These are phyloP conservation scores for Lactarius tabidus DNA, from an alignment of 768 basidiomycete species.

Conservation along the genomic window DNA sequence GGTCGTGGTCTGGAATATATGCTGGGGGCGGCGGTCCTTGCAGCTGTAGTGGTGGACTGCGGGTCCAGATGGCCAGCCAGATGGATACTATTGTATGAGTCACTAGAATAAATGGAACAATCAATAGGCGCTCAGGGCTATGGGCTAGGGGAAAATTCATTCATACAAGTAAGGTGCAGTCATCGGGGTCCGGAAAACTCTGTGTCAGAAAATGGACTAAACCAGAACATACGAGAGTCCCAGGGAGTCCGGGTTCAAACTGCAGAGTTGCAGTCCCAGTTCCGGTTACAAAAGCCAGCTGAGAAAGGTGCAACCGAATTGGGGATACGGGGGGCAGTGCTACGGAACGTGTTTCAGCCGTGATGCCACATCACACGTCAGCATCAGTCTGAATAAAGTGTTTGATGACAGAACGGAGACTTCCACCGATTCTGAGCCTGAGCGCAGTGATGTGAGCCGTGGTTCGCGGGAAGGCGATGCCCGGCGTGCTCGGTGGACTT, in stretches of 20 bases:
- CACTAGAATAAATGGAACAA: not conserved
- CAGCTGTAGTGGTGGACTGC: not conserved
- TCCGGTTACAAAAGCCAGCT: conserved; percentile 10
- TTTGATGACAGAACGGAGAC: not conserved
- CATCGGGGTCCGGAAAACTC: not conserved
- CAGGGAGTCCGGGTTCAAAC: not conserved
- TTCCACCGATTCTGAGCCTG: not conserved
- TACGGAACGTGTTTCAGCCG: conserved; percentile 18
- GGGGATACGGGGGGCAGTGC: conserved; percentile 13
- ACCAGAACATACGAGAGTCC: not conserved
- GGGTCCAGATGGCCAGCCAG: not conserved
- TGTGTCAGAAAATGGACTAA: not conserved
- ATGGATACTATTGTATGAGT: not conserved
- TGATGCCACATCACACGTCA: conserved; percentile 3
- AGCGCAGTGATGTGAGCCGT: not conserved
- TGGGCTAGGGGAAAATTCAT: conserved; percentile 18
- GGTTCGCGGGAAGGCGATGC: conserved; percentile 4
- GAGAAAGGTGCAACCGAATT: conserved; percentile 5
- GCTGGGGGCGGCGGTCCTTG: not conserved
- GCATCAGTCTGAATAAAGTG: not conserved
- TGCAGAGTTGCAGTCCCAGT: not conserved
- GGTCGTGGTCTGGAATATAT: not conserved
- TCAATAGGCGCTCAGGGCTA: conserved; percentile 23
- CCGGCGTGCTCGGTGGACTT: not conserved
- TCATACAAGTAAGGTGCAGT: not conserved